Evolutionary conservation across 176 grass and related monocot genomes (phyloP).

Genomic region (Themeda triandra): DNA sequence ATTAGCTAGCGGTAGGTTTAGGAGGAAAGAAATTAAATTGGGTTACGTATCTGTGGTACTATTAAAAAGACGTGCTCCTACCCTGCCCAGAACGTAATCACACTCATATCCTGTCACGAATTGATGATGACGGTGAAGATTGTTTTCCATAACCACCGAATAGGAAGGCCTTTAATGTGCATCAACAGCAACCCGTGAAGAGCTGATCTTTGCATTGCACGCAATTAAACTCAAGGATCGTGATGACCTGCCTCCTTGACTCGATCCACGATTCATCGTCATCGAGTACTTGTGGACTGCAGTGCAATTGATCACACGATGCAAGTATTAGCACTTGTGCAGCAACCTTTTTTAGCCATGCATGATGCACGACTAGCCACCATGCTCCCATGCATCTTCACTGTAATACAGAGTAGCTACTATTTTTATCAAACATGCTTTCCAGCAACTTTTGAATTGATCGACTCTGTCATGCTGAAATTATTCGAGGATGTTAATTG

Average conservation of each 20-base stretch:
- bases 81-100: conserved; percentile 19
- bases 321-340: neutral
- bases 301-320: neutral
- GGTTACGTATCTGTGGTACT: neutral
- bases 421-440: neutral
- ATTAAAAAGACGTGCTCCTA: conserved; percentile 14
- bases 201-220: conserved; percentile 27
- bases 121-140: conserved; percentile 24
- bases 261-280: neutral
- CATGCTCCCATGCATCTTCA: neutral
- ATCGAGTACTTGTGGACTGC: neutral
- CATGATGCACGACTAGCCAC: neutral
- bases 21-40: neutral
- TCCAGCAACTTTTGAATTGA: conserved; percentile 2
- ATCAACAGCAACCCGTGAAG: conserved; percentile 29
- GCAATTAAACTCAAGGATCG: conserved; percentile 20
- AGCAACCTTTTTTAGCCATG: neutral
- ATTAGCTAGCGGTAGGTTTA: neutral
- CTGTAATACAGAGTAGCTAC: neutral
- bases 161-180: conserved; percentile 36
- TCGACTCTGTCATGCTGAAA: neutral
- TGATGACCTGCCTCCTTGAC: conserved; percentile 1
- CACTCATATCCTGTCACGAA: conserved; percentile 23
- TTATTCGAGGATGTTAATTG: neutral
- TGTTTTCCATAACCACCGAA: conserved; percentile 42